Percentiles rank a stretch among this genome's conserved stretches.
These are phyloP conservation scores for Cutaneotrichosporon sp. DNA, from an alignment of 1,284 basidiomycete species.

Conservation along the genomic window DNA sequence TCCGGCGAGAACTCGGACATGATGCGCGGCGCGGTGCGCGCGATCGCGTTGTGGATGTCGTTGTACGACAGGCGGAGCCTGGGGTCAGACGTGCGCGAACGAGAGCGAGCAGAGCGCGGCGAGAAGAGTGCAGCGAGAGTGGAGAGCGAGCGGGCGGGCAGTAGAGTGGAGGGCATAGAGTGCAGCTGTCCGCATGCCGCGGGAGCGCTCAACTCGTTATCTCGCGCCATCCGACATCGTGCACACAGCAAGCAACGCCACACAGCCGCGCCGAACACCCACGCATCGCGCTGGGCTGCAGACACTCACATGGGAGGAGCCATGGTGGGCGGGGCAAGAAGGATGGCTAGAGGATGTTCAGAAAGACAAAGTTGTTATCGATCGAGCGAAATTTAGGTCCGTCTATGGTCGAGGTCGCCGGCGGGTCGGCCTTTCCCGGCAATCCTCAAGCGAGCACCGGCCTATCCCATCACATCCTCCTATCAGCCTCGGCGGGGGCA, in stretches of 20 bases:
- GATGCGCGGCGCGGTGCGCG: conserved; percentile 48
- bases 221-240: too few relatives aligned
- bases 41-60: conserved; percentile 53
- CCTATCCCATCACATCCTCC: too few relatives aligned
- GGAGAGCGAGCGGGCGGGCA: not conserved
- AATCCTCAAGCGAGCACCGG: too few relatives aligned
- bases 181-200: too few relatives aligned
- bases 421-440: not conserved
- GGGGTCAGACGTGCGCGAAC: not conserved
- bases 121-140: not conserved
- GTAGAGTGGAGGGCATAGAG: too few relatives aligned
- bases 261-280: too few relatives aligned
- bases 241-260: too few relatives aligned
- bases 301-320: conserved; percentile 17
- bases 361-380: not conserved
- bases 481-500: too few relatives aligned
- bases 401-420: not conserved
- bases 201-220: too few relatives aligned
- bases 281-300: not conserved
- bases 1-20: conserved; percentile 50
- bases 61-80: conserved; percentile 51
- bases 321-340: conserved; percentile 7
- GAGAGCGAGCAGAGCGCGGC: not conserved
- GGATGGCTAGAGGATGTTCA: not conserved
- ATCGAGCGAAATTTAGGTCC: not conserved